Evolutionary conservation across 495 filamentous ascomycete species (phyloP), one percentile per base, ranked within the genome.

Genomic region (Aspergillus avenaceus): DNA sequence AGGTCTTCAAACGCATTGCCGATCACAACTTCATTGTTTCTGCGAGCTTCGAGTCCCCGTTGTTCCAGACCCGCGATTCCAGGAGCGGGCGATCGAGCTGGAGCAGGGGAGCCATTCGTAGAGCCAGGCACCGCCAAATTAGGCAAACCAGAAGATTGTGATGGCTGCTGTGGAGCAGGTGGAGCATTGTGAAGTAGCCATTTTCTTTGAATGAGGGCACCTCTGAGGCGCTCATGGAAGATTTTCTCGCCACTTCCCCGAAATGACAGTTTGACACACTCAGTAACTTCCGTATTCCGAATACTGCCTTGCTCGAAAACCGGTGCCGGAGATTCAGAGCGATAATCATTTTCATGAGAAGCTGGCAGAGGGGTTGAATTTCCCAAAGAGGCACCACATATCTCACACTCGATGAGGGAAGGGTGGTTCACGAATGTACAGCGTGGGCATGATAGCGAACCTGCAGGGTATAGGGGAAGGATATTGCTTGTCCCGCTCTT

Each of bases 351-450:
- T 41, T 19, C 70, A 69, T 25, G 64, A 45, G 32, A 25, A 25
- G 36, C 44, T 3, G 47, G 41, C 13, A 56, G 54, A 8, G 55
- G 21, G 21, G 48, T 52, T 14, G 49, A 73, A 49, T 41, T 67
- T 61, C 19, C 60, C 38, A 97, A 68, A 8, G 90, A 80, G 14
- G 84, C 87, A 3, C 90, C 90, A 58, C 93, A 99, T 40, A 99
- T 88, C 65, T 99, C 93, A 61, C 93, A 97, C 14, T 83, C 82
- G 0, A 81, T 62, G 4, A 99, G 72, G 16, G 86, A 96, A 2
- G 91, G 88, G 65, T 97, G 91, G 59, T 99, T 99, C 25, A 83
- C 69, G 64, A 97, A 97, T 8, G 93, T 99, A 62, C 93, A 99
- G 50, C 92, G 78, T 13, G 91, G 90, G 59, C 93, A 99, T 22